phyloP scores from a whole-genome alignment of 257 asterid genomes.

The Solanum peruvianum region DNA sequence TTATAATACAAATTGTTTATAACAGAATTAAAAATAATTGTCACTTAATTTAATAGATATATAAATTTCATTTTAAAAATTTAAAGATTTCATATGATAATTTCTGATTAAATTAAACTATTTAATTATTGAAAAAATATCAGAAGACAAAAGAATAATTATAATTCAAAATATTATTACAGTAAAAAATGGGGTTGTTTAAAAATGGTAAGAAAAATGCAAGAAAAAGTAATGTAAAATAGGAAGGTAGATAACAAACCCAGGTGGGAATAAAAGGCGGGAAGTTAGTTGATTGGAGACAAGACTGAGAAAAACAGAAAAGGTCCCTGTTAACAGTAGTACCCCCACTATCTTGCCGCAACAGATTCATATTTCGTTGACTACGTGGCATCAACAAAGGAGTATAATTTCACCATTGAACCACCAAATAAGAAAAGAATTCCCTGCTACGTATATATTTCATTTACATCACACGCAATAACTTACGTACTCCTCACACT shows the following conservation, averaged over 20 bases:
- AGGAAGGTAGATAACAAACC: neutral
- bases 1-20: too few relatives aligned
- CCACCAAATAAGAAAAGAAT: neutral
- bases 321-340: neutral
- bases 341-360: neutral
- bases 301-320: neutral
- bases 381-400: constrained; percentile 7
- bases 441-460: neutral
- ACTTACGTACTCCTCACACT: neutral
- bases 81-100: too few relatives aligned
- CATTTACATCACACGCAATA: neutral
- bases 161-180: too few relatives aligned
- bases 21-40: too few relatives aligned
- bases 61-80: too few relatives aligned
- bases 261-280: neutral
- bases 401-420: neutral
- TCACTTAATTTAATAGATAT: too few relatives aligned
- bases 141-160: too few relatives aligned
- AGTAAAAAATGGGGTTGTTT: neutral
- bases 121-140: too few relatives aligned
- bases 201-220: neutral
- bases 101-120: too few relatives aligned
- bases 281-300: constrained; percentile 7
- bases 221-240: neutral
- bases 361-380: constrained; percentile 2